Percentiles rank a stretch among this genome's conserved stretches.
Conservation (phyloP, 2,329 filamentous ascomycete genomes). For the Epichloe uncinata region DNA sequence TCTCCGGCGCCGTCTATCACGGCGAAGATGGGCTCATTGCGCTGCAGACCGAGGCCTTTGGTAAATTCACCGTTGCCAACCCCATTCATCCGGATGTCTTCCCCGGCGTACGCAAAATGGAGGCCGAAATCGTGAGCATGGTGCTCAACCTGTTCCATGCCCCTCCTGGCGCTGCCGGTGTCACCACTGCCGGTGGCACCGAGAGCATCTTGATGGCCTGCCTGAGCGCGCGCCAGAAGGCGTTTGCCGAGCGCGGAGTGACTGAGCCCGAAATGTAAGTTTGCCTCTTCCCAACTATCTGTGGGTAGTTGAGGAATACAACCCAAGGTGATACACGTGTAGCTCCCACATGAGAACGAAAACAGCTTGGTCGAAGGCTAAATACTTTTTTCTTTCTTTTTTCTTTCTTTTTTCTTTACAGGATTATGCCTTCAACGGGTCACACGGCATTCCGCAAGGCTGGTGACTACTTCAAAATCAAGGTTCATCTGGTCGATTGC, state of each 20-base stretch:
- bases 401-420: conserved; percentile 24
- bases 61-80: conserved; percentile 88
- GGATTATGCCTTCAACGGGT: conserved; percentile 86
- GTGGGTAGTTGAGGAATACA: too few species aligned
- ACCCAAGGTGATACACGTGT: background rate
- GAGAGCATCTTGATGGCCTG: conserved; percentile 97
- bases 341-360: background rate
- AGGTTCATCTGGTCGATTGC: conserved; percentile 76
- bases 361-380: background rate
- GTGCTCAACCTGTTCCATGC: conserved; percentile 81
- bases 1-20: conserved; percentile 93
- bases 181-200: conserved; percentile 84
- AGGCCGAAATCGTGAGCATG: conserved; percentile 96
- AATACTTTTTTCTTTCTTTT: too few species aligned
- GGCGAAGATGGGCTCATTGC: conserved; percentile 71
- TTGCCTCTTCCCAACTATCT: background rate
- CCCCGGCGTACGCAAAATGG: conserved; percentile 96
- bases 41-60: conserved; percentile 85
- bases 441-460: conserved; percentile 97
- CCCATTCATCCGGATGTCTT: conserved; percentile 98
- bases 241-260: conserved; percentile 69
- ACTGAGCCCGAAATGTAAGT: conserved; percentile 87
- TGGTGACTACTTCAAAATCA: conserved; percentile 92
- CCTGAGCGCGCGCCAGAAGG: conserved; percentile 80
- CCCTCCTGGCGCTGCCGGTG: conserved; percentile 71